phyloP scores from a whole-genome alignment of 2,329 filamentous ascomycete genomes.

The Ophiostoma piceae region DNA sequence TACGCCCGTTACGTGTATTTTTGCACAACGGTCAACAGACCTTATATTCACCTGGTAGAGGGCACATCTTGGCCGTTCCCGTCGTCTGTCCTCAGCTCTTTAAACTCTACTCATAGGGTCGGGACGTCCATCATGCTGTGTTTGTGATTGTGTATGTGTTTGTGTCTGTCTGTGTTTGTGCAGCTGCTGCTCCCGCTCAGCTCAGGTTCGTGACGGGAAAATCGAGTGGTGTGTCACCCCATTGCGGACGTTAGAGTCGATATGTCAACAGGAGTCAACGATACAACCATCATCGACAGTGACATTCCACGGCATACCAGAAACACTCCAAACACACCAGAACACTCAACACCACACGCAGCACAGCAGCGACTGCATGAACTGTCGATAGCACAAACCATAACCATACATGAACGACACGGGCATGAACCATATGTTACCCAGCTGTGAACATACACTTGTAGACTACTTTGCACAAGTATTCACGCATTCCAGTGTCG shows the following conservation, averaged over 20 bases:
- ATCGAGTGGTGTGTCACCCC: not conserved
- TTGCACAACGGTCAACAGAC: not conserved
- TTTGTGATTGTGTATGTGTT: not conserved
- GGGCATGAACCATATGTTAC: slow-evolving; percentile 9
- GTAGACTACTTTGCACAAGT: not conserved
- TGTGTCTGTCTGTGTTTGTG: not conserved
- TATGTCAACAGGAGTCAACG: not conserved
- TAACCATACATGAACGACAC: not conserved
- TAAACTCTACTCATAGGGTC: slow-evolving; percentile 1
- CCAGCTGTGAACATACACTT: not conserved
- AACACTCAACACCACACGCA: not conserved
- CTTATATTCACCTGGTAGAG: not conserved
- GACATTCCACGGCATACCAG: not conserved
- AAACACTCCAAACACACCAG: not conserved
- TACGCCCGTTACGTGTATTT: slow-evolving; percentile 1
- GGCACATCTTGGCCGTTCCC: not conserved
- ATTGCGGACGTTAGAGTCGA: slow-evolving; percentile 8
- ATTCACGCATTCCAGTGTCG: not conserved
- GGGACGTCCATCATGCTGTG: slow-evolving; percentile 3
- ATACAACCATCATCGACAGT: not conserved
- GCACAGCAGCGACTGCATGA: not conserved
- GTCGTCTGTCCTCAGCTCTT: not conserved
- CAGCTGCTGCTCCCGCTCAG: not conserved
- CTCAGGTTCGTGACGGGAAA: not conserved
- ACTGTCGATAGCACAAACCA: not conserved